Conservation (phyloP, 306 rosid species). For the Sesbania bispinosa region DNA sequence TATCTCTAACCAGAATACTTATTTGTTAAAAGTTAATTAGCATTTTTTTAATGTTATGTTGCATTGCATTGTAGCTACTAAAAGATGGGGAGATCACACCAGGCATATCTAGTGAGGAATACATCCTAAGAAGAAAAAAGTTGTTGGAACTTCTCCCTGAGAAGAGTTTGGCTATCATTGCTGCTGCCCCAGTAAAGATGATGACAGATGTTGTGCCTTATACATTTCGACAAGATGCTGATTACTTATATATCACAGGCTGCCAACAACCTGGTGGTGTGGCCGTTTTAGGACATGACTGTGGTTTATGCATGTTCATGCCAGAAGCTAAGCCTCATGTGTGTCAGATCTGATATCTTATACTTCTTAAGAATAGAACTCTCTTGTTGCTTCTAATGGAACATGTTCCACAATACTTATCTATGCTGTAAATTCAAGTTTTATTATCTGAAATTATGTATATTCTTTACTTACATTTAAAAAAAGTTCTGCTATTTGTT, state of each 20-base stretch:
- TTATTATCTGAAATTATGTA: not conserved
- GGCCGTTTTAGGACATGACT: constrained; percentile 78
- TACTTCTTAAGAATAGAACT: not conserved
- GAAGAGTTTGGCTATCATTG: constrained; percentile 81
- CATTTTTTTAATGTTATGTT: not conserved
- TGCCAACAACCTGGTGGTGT: constrained; percentile 95
- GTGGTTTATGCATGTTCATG: constrained; percentile 96
- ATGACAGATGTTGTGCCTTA: constrained; percentile 97
- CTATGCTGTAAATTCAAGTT: constrained; percentile 1
- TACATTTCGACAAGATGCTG: constrained; percentile 84
- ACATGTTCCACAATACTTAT: constrained; percentile 2
- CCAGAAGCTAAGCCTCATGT: constrained; percentile 75
- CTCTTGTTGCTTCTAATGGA: constrained; percentile 3
- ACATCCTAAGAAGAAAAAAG: constrained; percentile 66
- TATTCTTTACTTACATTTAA: not conserved
- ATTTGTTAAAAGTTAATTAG: constrained; percentile 3
- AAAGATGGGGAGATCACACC: constrained; percentile 88
- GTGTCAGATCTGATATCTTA: constrained; percentile 37
- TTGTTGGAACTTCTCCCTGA: constrained; percentile 82
- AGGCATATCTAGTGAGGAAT: constrained; percentile 71
- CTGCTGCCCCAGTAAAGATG: constrained; percentile 93
- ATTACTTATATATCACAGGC: constrained; percentile 85
- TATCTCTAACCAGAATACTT: not conserved
- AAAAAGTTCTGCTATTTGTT: not conserved
- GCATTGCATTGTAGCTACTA: constrained; percentile 52